Percentiles rank a stretch among this genome's conserved stretches.
phyloP scores from a whole-genome alignment of 768 basidiomycete species.

The Russula abietina region DNA sequence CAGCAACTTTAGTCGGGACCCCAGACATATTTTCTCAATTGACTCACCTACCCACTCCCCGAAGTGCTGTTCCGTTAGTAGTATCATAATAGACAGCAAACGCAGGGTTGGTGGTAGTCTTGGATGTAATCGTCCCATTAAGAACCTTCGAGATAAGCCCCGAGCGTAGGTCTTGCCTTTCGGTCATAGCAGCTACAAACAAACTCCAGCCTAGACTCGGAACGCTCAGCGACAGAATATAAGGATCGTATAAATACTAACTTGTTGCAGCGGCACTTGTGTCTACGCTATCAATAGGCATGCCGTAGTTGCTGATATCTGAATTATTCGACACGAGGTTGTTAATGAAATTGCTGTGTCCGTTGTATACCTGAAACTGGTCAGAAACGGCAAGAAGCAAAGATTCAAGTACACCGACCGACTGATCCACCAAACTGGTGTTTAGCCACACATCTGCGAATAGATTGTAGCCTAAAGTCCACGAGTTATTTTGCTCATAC shows the following conservation, averaged over 20 bases:
- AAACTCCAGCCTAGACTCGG: conserved; percentile 10
- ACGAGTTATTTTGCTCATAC: conserved; percentile 32
- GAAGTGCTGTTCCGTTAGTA: neutral
- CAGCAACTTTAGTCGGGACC: neutral
- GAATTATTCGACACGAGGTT: neutral
- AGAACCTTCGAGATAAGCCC: conserved; percentile 12
- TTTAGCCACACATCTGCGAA: conserved; percentile 54
- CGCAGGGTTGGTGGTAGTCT: neutral
- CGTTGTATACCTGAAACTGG: conserved; percentile 8
- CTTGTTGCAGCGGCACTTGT: neutral
- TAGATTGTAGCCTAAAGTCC: conserved; percentile 60
- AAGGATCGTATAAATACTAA: neutral
- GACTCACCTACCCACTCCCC: conserved; percentile 15
- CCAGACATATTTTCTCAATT: neutral
- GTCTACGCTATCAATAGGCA: conserved; percentile 12
- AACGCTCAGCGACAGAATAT: neutral
- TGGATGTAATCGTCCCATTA: neutral
- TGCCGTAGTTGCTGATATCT: conserved; percentile 1
- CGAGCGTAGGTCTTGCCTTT: neutral
- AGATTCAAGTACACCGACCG: conserved; percentile 10
- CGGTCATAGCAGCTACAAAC: conserved; percentile 16
- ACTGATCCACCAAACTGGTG: conserved; percentile 41
- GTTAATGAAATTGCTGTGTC: conserved; percentile 12
- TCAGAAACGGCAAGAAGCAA: neutral
- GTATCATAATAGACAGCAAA: conserved; percentile 14